phyloP scores from a whole-genome alignment of 1,284 basidiomycete species.

The Pyrrhoderma noxium region DNA sequence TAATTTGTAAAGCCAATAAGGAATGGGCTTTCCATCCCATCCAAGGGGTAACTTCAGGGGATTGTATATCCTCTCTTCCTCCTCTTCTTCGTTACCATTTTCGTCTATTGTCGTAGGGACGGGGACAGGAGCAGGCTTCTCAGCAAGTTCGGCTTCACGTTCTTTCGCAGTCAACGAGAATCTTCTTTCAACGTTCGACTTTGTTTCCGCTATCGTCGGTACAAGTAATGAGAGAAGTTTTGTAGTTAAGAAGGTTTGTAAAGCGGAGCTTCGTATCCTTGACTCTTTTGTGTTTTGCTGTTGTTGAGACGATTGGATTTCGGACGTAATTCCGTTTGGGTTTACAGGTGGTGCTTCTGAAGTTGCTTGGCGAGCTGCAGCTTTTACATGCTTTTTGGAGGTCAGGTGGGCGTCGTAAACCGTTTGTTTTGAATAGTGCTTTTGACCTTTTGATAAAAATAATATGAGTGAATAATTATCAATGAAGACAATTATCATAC shows the following conservation, averaged over 20 bases:
- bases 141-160: constrained; percentile 87
- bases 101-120: constrained; percentile 37
- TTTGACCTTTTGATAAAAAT: constrained; percentile 59
- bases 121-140: constrained; percentile 66
- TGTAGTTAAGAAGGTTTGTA: constrained; percentile 65
- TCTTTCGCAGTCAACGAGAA: constrained; percentile 95
- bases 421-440: constrained; percentile 92
- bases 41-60: constrained; percentile 95
- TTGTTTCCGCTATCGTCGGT: constrained; percentile 77
- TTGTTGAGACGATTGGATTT: constrained; percentile 22
- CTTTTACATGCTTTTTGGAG: constrained; percentile 93
- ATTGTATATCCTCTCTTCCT: constrained; percentile 95
- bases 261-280: constrained; percentile 64
- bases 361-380: constrained; percentile 62
- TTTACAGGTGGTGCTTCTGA: constrained; percentile 48
- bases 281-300: constrained; percentile 39
- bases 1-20: constrained; percentile 97
- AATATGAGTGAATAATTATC: constrained; percentile 8
- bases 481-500: constrained; percentile 29
- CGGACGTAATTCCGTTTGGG: constrained; percentile 45
- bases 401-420: constrained; percentile 95
- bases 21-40: constrained; percentile 98
- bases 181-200: constrained; percentile 92
- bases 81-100: constrained; percentile 60
- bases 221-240: constrained; percentile 60